Percentiles rank a stretch among this genome's conserved stretches.
phyloP scores from a whole-genome alignment of 345 rosid genomes.

The Anacardium occidentale region DNA sequence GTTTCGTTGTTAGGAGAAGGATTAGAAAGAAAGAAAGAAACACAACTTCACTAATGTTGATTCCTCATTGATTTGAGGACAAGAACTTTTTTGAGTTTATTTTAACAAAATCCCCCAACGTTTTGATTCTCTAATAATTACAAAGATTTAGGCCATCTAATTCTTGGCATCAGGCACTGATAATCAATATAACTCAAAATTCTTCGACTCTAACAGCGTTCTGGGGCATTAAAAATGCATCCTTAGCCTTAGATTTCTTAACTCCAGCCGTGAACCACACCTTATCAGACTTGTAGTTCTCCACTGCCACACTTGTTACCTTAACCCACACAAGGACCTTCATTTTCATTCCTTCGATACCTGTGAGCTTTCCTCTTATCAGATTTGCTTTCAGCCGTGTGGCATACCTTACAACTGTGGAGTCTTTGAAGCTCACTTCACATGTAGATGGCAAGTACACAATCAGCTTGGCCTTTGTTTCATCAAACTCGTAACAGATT shows the following conservation, averaged over 20 bases:
- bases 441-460: slow-evolving; percentile 78
- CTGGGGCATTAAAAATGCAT: slow-evolving; percentile 57
- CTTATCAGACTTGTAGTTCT: slow-evolving; percentile 80
- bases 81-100: too few species aligned
- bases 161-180: not conserved
- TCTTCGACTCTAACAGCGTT: slow-evolving; percentile 67
- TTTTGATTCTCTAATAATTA: not conserved
- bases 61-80: too few species aligned
- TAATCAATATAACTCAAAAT: slow-evolving; percentile 40
- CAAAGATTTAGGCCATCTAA: not conserved
- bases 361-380: slow-evolving; percentile 66
- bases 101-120: too few species aligned
- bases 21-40: too few species aligned
- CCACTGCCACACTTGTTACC: slow-evolving; percentile 69
- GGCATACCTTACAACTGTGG: slow-evolving; percentile 75
- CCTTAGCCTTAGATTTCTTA: slow-evolving; percentile 75
- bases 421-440: slow-evolving; percentile 83
- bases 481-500: slow-evolving; percentile 86
- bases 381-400: slow-evolving; percentile 80
- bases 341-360: slow-evolving; percentile 95
- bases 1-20: too few species aligned
- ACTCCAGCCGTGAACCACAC: slow-evolving; percentile 95
- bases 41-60: too few species aligned
- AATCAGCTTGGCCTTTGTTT: slow-evolving; percentile 70
- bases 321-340: slow-evolving; percentile 93